phyloP scores from a whole-genome alignment of 208 protist genomes.

The Blastocrithidia nonstop region DNA sequence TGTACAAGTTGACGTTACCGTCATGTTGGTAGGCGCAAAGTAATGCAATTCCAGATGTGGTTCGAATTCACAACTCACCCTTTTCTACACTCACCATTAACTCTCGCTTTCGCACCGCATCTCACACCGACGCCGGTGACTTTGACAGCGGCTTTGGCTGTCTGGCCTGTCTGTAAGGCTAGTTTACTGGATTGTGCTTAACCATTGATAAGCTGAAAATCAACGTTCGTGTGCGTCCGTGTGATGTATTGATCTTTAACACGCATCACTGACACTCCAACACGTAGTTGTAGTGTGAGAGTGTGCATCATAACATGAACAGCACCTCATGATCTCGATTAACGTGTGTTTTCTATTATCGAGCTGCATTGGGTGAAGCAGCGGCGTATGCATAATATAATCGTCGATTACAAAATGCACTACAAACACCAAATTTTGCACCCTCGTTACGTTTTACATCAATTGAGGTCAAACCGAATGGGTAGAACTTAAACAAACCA shows the following conservation, averaged over 20 bases:
- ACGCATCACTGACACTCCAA: conserved; percentile 88
- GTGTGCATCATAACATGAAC: too few species aligned
- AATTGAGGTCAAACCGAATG: conserved; percentile 46
- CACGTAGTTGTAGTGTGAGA: conserved; percentile 58
- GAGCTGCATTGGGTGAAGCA: conserved; percentile 52
- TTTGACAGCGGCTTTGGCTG: conserved; percentile 83
- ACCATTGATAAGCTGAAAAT: conserved; percentile 64
- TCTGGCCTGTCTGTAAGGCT: conserved; percentile 67
- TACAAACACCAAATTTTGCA: neutral
- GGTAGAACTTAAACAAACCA: conserved; percentile 37
- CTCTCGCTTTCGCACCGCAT: conserved; percentile 77
- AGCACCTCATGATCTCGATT: conserved; percentile 43
- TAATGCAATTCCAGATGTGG: conserved; percentile 68
- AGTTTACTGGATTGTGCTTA: conserved; percentile 62
- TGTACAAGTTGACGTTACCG: conserved; percentile 56
- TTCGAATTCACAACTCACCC: conserved; percentile 72
- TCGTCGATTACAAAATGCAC: conserved; percentile 26
- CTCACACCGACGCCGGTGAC: conserved; percentile 80
- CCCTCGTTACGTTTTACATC: neutral
- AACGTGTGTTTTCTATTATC: conserved; percentile 86
- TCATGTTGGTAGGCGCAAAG: conserved; percentile 58
- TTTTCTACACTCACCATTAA: conserved; percentile 88
- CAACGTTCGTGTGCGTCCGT: conserved; percentile 49
- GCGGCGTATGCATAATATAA: conserved; percentile 52
- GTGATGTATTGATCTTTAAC: conserved; percentile 83